These are phyloP conservation scores for Mariannaea sp. DNA, from an alignment of 2,329 filamentous ascomycete species.

Conservation along the genomic window DNA sequence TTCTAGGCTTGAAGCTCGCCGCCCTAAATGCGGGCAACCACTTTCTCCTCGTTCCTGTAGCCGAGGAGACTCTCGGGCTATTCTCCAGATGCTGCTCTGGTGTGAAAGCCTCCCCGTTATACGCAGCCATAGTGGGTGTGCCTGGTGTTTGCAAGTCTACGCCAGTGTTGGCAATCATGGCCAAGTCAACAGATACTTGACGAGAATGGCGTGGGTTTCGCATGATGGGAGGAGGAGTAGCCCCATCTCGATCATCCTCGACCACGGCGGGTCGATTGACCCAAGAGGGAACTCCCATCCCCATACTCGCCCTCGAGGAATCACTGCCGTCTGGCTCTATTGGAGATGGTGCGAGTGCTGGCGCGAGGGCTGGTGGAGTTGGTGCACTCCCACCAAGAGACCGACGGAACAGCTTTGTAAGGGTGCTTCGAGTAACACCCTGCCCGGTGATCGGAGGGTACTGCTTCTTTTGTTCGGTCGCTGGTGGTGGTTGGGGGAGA, in stretches of 20 bases:
- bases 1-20: slow-evolving; percentile 35
- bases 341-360: too few species aligned
- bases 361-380: slow-evolving; percentile 15
- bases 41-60: slow-evolving; percentile 41
- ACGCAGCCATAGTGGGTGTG: slow-evolving; percentile 25
- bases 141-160: slow-evolving; percentile 22
- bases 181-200: slow-evolving; percentile 34
- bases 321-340: slow-evolving; percentile 16
- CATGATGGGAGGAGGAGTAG: slow-evolving; percentile 62
- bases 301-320: slow-evolving; percentile 27
- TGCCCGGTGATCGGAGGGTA: slow-evolving; percentile 58
- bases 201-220: slow-evolving; percentile 47
- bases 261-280: slow-evolving; percentile 41
- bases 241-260: slow-evolving; percentile 53
- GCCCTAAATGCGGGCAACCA: slow-evolving; percentile 44
- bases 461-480: slow-evolving; percentile 43
- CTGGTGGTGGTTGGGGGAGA: slow-evolving; percentile 20
- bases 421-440: slow-evolving; percentile 49
- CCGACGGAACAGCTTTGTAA: slow-evolving; percentile 58
- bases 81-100: slow-evolving; percentile 22
- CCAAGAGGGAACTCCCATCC: slow-evolving; percentile 49
- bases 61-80: slow-evolving; percentile 27
- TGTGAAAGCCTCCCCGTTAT: slow-evolving; percentile 13
- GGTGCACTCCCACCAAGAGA: slow-evolving; percentile 47
- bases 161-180: slow-evolving; percentile 12